Conservation (phyloP, 192 early-diverging fungal genomes). For the Lunasporangiospora selenospora region DNA sequence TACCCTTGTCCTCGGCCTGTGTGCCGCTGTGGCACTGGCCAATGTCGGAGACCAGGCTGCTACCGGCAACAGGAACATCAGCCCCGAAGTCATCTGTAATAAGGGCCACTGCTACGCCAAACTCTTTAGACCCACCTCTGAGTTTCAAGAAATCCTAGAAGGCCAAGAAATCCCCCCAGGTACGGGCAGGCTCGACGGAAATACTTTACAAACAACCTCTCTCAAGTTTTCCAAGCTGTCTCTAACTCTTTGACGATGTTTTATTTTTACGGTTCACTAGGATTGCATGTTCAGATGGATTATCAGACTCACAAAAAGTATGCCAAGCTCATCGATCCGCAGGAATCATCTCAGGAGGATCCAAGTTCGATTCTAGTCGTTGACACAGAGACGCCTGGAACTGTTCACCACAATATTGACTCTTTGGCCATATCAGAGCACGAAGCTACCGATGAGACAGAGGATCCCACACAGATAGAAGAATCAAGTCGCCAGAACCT, state of each 20-base stretch:
- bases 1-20: slow-evolving; percentile 37
- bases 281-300: slow-evolving; percentile 70
- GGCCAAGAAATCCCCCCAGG: slow-evolving; percentile 68
- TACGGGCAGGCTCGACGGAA: no score
- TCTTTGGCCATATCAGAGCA: slow-evolving; percentile 2
- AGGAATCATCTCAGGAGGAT: slow-evolving; percentile 5
- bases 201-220: not conserved
- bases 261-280: no score
- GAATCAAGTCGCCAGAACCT: slow-evolving; percentile 23
- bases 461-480: slow-evolving; percentile 14
- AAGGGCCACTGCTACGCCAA: slow-evolving; percentile 62
- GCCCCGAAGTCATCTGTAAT: slow-evolving; percentile 33
- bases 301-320: slow-evolving; percentile 61
- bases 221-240: no score
- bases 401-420: slow-evolving; percentile 12
- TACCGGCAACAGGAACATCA: slow-evolving; percentile 10
- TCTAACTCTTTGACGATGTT: no score
- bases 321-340: slow-evolving; percentile 61
- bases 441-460: not conserved
- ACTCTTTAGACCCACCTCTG: slow-evolving; percentile 61
- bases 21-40: slow-evolving; percentile 29
- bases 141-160: slow-evolving; percentile 63
- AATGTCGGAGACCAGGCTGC: slow-evolving; percentile 20
- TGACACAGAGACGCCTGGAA: slow-evolving; percentile 37
- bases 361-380: slow-evolving; percentile 39